Base-by-base conservation (phyloP, 1,284 basidiomycete species). In the Cryptococcus amylolentus region DNA sequence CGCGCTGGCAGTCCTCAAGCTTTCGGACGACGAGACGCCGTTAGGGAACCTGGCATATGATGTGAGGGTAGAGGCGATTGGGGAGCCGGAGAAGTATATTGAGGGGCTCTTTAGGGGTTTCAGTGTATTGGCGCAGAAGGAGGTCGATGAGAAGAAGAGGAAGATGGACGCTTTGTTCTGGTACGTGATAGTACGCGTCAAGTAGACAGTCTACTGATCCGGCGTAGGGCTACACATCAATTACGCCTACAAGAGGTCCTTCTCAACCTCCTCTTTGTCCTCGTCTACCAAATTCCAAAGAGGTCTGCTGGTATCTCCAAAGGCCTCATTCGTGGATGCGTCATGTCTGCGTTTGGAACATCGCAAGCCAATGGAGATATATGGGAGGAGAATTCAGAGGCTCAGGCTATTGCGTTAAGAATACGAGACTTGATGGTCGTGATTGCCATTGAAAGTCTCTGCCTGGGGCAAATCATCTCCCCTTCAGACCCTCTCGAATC, bases 311-410 rank as follows among this genome's bases (percentile, higher is more conserved):
- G 58, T 16, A 68, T 71, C 7, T 70, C 72, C 26, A 66, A 73
- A 53, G 72, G 66, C 9, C 64, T 75, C 1, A 50, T 74, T 51
- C 60, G 62, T 16, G 72, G 71, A 18, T 54, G 63, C 7, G 55
- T 73, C 23, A 60, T 68, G 62, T 73, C 71, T 1, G n/a, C 44
- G 1, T 75, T 75, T 40, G 74, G 71, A 28, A 71, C 67, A 1
- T 56, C 48, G 4, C 74, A 76, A 56, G 67, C 70, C 1, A 70
- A 70, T 48, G 57, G 64, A 23, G 70, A 74, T 27, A 55, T 71
- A 20, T 74, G 73, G 71, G 67, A 69, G 39, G 42, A 49, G n/a
- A 66, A 71, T 53, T 9, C 48, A 6, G 67, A 69, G 49, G 63
- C 63, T 37, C 59, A 66, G 40, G 52, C 57, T 10, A 49, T 72